A percentile compares a stretch with the other conserved stretches of the same genome.
Evolutionary conservation across 2,329 filamentous ascomycete genomes (phyloP).

Genomic region (Ophiognomonia clavigignenti-juglandacearum): DNA sequence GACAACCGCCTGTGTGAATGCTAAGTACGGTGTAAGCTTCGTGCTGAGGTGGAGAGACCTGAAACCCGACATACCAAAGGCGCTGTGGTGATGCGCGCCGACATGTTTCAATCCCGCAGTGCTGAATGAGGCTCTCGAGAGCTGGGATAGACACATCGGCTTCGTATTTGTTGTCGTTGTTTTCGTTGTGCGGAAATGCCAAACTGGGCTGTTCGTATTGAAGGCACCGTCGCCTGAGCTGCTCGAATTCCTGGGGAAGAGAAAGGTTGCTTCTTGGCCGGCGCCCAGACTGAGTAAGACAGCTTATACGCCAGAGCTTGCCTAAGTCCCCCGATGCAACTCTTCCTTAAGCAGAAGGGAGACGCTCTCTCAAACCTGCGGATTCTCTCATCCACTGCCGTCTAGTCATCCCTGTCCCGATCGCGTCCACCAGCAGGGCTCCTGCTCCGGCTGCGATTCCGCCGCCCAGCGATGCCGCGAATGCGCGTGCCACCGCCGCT

Average conservation of each 20-base stretch:
- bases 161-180: too few species aligned
- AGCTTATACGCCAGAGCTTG: too few species aligned
- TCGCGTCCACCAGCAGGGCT: constrained; percentile 34
- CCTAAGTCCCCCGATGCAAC: not conserved
- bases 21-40: not conserved
- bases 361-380: constrained; percentile 1
- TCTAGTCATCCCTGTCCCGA: constrained; percentile 13
- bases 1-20: not conserved
- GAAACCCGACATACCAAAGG: not conserved
- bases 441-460: constrained; percentile 44
- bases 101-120: constrained; percentile 5
- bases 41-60: not conserved
- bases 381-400: not conserved
- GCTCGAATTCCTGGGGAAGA: too few species aligned
- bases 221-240: too few species aligned
- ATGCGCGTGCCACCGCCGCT: constrained; percentile 34
- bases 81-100: constrained; percentile 7
- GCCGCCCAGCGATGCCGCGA: constrained; percentile 28
- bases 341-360: not conserved
- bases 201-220: too few species aligned
- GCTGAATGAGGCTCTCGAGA: not conserved
- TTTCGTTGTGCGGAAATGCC: too few species aligned
- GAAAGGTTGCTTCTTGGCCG: too few species aligned
- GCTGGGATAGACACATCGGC: constrained; percentile 13
- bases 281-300: too few species aligned